A percentile compares a stretch with the other conserved stretches of the same genome.
phyloP scores from a whole-genome alignment of 345 rosid genomes.

The Tarenaya hassleriana region DNA sequence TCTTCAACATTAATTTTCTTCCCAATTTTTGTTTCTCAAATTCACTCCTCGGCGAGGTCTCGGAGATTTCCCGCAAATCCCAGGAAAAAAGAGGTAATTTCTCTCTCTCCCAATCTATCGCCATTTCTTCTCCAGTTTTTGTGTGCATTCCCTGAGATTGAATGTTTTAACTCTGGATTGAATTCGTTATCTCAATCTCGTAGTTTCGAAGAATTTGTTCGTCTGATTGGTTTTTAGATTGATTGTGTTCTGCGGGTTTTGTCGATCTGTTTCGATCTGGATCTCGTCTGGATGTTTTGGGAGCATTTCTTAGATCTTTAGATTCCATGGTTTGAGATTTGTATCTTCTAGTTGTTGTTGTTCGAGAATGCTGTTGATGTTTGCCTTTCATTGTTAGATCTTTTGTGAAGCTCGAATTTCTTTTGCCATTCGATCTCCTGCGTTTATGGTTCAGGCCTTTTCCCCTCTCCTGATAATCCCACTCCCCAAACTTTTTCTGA shows the following conservation, averaged over 20 bases:
- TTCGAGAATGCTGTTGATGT: neutral
- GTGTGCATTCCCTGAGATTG: neutral
- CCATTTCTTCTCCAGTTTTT: neutral
- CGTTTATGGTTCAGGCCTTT: neutral
- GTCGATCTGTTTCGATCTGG: neutral
- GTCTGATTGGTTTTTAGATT: too few species aligned
- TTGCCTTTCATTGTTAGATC: too few species aligned
- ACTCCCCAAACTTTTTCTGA: too few species aligned
- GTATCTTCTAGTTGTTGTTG: too few species aligned
- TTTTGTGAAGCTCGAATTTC: too few species aligned
- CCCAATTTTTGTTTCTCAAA: neutral
- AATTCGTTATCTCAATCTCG: slow-evolving; percentile 1
- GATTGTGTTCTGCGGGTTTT: neutral
- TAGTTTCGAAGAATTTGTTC: neutral
- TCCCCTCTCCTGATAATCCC: too few species aligned
- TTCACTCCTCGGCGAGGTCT: slow-evolving; percentile 8
- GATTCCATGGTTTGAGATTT: too few species aligned
- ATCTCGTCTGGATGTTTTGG: too few species aligned
- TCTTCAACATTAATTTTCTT: slow-evolving; percentile 10
- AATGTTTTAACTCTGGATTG: too few species aligned
- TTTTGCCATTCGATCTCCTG: neutral
- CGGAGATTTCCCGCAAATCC: neutral
- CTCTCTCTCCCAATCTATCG: too few species aligned
- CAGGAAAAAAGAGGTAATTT: too few species aligned
- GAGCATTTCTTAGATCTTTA: neutral